phyloP scores from a whole-genome alignment of 2,329 filamentous ascomycete genomes.

The Colletotrichum cuscutae region DNA sequence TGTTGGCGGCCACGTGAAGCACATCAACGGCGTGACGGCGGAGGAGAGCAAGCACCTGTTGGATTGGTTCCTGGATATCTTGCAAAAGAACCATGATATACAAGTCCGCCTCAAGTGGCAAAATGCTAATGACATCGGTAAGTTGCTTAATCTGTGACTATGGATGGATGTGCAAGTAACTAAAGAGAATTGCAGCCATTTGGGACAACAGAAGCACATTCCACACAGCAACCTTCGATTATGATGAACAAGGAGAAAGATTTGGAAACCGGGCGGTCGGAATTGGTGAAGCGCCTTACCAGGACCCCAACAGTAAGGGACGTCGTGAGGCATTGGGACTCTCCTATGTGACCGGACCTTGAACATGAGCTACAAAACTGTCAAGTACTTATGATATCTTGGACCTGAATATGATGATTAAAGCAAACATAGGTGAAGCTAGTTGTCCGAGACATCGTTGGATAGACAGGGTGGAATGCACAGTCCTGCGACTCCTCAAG shows the following conservation, averaged over 20 bases:
- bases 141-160: not conserved
- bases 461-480: too few relatives aligned
- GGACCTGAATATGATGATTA: too few relatives aligned
- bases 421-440: too few relatives aligned
- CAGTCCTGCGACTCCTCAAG: too few relatives aligned
- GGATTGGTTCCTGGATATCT: constrained; percentile 51
- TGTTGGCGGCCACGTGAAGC: constrained; percentile 52
- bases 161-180: not conserved
- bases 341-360: not conserved
- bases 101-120: constrained; percentile 59
- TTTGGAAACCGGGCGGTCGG: constrained; percentile 64
- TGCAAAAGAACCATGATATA: constrained; percentile 60
- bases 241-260: constrained; percentile 60
- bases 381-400: not conserved
- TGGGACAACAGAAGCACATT: constrained; percentile 71
- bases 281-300: constrained; percentile 64
- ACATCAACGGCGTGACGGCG: constrained; percentile 55
- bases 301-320: constrained; percentile 61
- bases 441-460: too few relatives aligned
- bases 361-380: not conserved
- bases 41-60: constrained; percentile 55
- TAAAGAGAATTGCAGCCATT: constrained; percentile 50
- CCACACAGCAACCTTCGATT: constrained; percentile 69
- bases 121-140: constrained; percentile 51
- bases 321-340: constrained; percentile 20